Base-by-base conservation (phyloP, 768 basidiomycete species). In the Fistulinella prunicolor region DNA sequence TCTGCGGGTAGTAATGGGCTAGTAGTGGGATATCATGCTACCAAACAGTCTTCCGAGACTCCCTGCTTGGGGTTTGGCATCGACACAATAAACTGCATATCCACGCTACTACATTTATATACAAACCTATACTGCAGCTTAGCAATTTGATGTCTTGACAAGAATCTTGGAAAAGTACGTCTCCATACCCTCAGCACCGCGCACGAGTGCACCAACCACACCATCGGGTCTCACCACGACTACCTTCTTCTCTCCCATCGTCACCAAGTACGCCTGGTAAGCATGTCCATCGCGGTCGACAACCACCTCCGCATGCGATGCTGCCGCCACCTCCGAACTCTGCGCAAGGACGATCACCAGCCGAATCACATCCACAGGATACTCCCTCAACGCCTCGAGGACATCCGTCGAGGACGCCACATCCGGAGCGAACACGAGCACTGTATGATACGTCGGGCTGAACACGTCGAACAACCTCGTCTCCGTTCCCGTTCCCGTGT, bases 241-340 rank as follows among this genome's bases (percentile, higher is more conserved):
- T 9, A 73, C 59, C 32, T 54, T 60, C 17, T 57, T 69, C 17
- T 64, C 64, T 20, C 65, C 66, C 10, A 49, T 47, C 20, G 13
- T 47, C 12, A 59, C 59, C 46, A 64, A 57, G 62, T 78, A 79
- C 0, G 66, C 65, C 3, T 54, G 56, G 50, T 73, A 68, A 0
- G 77, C 75, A 39, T 73, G 68, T 6, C 70, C 73, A 4, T 49
- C 55, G 0, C 32, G 44, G 49, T 76, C 75, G 14, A 71, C 61
- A 12, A 78, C 45, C 9, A 71, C 62, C 29, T 62, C 66, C 46
- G 62, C 64, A 3, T 64, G 63, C 17, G n/a, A 32, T n/a, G 19
- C 28, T 3, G 16, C 44, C 35, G 17, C 49, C 39, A 13, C 40
- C 6, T 26, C 46, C 10, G 29, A 24, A 1, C 28, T 49, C 6